Percentiles rank a stretch among this genome's conserved stretches.
These are phyloP conservation scores for Starmerella khaoyaiensis DNA, from an alignment of 805 yeast species.

Conservation along the genomic window DNA sequence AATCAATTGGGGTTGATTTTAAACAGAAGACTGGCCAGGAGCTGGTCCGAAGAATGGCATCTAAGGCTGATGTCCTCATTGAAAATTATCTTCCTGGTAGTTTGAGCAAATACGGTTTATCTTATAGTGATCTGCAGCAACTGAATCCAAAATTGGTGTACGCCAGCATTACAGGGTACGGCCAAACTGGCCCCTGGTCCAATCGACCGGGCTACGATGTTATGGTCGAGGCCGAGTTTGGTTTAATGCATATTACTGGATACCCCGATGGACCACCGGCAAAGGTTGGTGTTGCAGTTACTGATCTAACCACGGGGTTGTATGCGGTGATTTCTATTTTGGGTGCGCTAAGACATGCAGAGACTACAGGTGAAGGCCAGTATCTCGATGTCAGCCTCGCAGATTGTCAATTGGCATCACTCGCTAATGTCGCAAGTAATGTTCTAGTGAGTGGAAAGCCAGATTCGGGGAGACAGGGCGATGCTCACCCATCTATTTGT, in stretches of 20 bases:
- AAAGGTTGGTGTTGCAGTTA: constrained; percentile 35
- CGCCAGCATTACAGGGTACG: constrained; percentile 33
- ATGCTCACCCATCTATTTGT: constrained; percentile 33
- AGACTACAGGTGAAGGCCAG: constrained; percentile 29
- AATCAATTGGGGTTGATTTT: constrained; percentile 30
- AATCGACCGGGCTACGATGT: constrained; percentile 34
- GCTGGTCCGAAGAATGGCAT: constrained; percentile 25
- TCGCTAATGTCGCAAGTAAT: constrained; percentile 32
- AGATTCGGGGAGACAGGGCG: constrained; percentile 32
- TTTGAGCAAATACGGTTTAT: constrained; percentile 29
- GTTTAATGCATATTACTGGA: constrained; percentile 35
- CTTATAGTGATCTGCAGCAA: constrained; percentile 23
- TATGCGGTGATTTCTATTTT: constrained; percentile 30
- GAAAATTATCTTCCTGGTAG: constrained; percentile 33
- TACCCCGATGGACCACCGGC: constrained; percentile 32
- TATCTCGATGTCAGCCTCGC: constrained; percentile 30
- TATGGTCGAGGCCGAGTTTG: constrained; percentile 36
- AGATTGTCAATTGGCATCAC: constrained; percentile 32
- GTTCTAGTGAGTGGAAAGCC: constrained; percentile 30
- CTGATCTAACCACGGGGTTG: constrained; percentile 33
- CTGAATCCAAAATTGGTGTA: constrained; percentile 27
- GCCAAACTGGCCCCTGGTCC: constrained; percentile 32
- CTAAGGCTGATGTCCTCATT: constrained; percentile 29
- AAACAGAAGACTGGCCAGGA: constrained; percentile 27
- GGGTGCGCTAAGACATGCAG: constrained; percentile 29